Evolutionary conservation across 805 yeast genomes (phyloP).

Genomic region (Saturnispora bothae): DNA sequence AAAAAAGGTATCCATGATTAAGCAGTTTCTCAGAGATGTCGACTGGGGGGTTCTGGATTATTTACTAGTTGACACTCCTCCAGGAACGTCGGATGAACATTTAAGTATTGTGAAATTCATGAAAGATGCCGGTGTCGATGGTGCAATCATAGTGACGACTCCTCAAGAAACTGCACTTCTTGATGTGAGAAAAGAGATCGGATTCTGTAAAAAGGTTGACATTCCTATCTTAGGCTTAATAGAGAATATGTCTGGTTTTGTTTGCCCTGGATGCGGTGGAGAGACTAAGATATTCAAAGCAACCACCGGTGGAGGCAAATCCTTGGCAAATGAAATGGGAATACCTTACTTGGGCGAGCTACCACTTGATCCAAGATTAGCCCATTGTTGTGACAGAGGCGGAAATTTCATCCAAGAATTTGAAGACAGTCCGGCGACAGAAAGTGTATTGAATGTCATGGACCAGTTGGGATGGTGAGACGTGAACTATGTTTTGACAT

Average conservation of each 20-base stretch:
- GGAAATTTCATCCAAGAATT: constrained; percentile 69
- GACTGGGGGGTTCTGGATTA: constrained; percentile 91
- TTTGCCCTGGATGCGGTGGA: constrained; percentile 88
- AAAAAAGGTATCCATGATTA: constrained; percentile 88
- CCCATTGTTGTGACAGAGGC: constrained; percentile 80
- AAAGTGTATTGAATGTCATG: constrained; percentile 77
- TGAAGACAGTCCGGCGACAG: constrained; percentile 90
- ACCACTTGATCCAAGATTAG: constrained; percentile 93
- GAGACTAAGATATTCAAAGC: constrained; percentile 85
- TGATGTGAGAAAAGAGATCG: constrained; percentile 93
- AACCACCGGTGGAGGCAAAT: constrained; percentile 94
- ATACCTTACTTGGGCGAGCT: constrained; percentile 83
- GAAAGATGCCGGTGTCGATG: constrained; percentile 87
- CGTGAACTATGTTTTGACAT: too few species aligned
- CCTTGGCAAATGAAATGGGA: constrained; percentile 66
- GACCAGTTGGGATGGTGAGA: constrained; percentile 30
- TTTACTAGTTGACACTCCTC: constrained; percentile 90
- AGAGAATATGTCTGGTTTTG: constrained; percentile 98
- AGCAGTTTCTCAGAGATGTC: constrained; percentile 88
- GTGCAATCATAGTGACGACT: constrained; percentile 89
- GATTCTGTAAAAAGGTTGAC: constrained; percentile 85
- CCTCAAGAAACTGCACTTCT: constrained; percentile 95
- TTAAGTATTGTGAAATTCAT: constrained; percentile 78
- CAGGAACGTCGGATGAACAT: constrained; percentile 98
- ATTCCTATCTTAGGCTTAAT: constrained; percentile 82